Evolutionary conservation across 106 monocot species (phyloP), one percentile per base, ranked within the genome.

Genomic region (Dendrobium huoshanense): DNA sequence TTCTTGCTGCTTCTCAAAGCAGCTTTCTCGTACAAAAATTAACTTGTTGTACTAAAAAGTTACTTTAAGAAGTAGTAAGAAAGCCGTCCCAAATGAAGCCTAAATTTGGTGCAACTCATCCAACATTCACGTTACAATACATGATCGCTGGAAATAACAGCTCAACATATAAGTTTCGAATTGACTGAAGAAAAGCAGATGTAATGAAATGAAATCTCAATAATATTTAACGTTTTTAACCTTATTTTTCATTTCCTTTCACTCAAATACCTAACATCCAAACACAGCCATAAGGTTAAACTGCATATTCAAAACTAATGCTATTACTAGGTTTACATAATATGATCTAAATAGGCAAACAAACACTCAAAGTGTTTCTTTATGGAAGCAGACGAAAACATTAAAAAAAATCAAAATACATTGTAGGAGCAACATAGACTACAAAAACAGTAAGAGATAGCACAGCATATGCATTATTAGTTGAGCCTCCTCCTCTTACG

Each of bases 401-500:
- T 70, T 61, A 43, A 74, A 74, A 76, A 76, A 48, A 24, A 10
- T 47, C 22, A 22, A 76, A 45, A 76, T 76, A 76, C 76, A 76
- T 41, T 49, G 20, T 48, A 25, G 25, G 5, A 27, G 17, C 4
- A 76, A 25, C 19, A 76, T 4, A 45, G 24, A 27, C 41, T 76
- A 76, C 48, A 76, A 48, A 76, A 76, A 76, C 74, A 76, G 45
- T 76, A 74, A 76, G 43, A 68, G 48, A 67, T 24, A 80, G 25
- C 13, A 49, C 29, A 20, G 7, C 33, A 80, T 4, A 47, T 4
- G 42, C 31, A 58, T 41, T 75, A 48, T 83, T 78, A 90, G 73
- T 92, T 90, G 72, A 86, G 49, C 83, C 95, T 80, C 81, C 93
- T 86, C 75, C 95, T 95, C 81, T 89, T 95, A 9, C 86, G 80